A percentile compares a stretch with the other conserved stretches of the same genome.
These are phyloP conservation scores for Jackrogersella minutella DNA, from an alignment of 495 filamentous ascomycete species.

Conservation along the genomic window DNA sequence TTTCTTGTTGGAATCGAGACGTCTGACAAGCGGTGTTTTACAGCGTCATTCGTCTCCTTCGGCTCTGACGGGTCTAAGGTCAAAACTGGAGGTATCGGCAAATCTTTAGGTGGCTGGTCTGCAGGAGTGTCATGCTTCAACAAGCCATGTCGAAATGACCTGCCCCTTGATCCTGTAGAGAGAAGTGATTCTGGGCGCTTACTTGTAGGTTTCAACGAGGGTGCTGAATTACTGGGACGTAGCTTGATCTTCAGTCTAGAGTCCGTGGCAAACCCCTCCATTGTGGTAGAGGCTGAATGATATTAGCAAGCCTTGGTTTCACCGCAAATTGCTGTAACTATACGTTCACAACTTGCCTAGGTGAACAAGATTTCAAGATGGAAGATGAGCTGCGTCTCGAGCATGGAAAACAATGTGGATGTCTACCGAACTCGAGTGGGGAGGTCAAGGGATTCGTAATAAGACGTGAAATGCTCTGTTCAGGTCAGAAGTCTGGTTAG, in stretches of 20 bases:
- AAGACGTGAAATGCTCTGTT: neutral
- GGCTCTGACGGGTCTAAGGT: conserved; percentile 10
- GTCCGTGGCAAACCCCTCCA: conserved; percentile 8
- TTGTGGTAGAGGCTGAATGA: neutral
- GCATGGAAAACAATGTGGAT: neutral
- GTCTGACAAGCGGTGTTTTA: conserved; percentile 11
- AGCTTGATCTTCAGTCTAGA: conserved; percentile 2
- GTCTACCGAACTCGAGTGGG: neutral
- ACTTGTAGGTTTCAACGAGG: conserved; percentile 28
- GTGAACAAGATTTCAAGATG: neutral
- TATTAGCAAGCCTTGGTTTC: neutral
- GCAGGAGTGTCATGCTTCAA: conserved; percentile 26
- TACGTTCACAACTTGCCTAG: neutral
- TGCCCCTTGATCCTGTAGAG: conserved; percentile 22
- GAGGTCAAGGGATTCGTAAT: neutral
- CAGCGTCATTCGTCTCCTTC: neutral
- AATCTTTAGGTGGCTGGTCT: conserved; percentile 26
- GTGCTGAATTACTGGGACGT: conserved; percentile 32
- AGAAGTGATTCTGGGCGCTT: conserved; percentile 30
- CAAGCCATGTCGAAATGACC: conserved; percentile 31
- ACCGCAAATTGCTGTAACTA: neutral
- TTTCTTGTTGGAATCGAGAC: conserved; percentile 14
- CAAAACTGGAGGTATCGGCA: conserved; percentile 37
- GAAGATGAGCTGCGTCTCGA: neutral
- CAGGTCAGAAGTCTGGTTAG: neutral